Percentiles rank a stretch among this genome's conserved stretches.
These are phyloP conservation scores for Capronia coronata DNA, from an alignment of 2,329 filamentous ascomycete species.

Conservation along the genomic window DNA sequence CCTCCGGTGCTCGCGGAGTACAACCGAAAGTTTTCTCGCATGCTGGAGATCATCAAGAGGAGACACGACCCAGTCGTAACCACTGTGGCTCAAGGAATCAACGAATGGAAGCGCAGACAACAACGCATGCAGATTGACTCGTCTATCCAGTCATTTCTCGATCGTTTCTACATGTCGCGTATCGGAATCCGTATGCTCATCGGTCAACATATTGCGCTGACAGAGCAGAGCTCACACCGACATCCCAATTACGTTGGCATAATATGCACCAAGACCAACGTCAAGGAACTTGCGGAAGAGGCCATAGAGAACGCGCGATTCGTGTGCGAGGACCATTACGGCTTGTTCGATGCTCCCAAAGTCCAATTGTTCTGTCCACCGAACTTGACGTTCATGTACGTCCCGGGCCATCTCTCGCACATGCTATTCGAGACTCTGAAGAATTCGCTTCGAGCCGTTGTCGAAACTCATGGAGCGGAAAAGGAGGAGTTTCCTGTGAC, in stretches of 20 bases:
- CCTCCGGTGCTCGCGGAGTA: slow-evolving; percentile 90
- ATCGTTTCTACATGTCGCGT: slow-evolving; percentile 99
- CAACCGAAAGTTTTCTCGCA: slow-evolving; percentile 83
- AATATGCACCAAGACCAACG: slow-evolving; percentile 98
- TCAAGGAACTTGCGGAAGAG: slow-evolving; percentile 87
- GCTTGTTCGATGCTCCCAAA: slow-evolving; percentile 91
- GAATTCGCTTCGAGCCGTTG: slow-evolving; percentile 93
- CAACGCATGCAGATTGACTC: slow-evolving; percentile 98
- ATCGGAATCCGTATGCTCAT: slow-evolving; percentile 99
- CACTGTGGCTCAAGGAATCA: slow-evolving; percentile 93
- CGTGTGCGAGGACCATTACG: slow-evolving; percentile 97
- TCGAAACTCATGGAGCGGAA: slow-evolving; percentile 89
- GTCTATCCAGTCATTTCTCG: slow-evolving; percentile 89
- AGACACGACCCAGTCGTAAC: slow-evolving; percentile 96
- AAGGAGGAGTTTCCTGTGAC: slow-evolving; percentile 95
- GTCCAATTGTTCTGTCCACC: slow-evolving; percentile 94
- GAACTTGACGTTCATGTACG: slow-evolving; percentile 97
- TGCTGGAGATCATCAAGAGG: slow-evolving; percentile 87
- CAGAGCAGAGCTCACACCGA: slow-evolving; percentile 80
- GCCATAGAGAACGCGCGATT: slow-evolving; percentile 99
- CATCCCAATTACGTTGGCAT: slow-evolving; percentile 96
- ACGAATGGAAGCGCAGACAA: slow-evolving; percentile 93
- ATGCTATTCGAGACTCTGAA: slow-evolving; percentile 99
- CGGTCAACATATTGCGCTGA: slow-evolving; percentile 94
- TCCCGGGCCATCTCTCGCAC: slow-evolving; percentile 95